phyloP scores from a whole-genome alignment of 495 filamentous ascomycete species.

The Neurospora sp. region DNA sequence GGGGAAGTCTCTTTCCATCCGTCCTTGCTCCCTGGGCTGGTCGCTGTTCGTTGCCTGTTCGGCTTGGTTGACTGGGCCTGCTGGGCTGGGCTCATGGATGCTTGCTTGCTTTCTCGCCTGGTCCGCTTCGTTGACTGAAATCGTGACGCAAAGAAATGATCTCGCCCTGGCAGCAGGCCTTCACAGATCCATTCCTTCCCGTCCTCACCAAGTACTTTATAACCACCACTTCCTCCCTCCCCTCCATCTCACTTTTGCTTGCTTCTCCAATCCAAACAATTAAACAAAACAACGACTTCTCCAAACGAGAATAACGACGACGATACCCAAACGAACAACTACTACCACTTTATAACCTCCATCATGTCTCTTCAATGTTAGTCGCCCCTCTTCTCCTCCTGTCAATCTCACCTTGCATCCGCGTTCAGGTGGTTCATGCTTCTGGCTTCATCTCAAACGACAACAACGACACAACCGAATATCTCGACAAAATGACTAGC shows the following conservation, averaged over 20 bases:
- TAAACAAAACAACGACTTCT: constrained; percentile 1
- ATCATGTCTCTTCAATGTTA: constrained; percentile 52
- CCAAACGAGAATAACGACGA: neutral
- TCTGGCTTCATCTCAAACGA: neutral
- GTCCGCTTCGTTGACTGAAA: neutral
- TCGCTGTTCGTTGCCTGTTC: neutral
- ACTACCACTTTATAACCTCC: constrained; percentile 5
- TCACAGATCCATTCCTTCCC: constrained; percentile 1
- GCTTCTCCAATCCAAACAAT: constrained; percentile 3
- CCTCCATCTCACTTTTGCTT: constrained; percentile 1
- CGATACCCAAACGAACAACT: neutral
- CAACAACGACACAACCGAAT: neutral
- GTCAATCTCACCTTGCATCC: neutral
- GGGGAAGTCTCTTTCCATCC: constrained; percentile 2
- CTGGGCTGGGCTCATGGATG: neutral
- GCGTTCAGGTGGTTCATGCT: neutral
- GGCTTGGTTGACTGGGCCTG: neutral
- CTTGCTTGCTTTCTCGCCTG: neutral
- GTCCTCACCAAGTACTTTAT: constrained; percentile 4
- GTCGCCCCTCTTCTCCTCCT: constrained; percentile 14
- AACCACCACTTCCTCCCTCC: constrained; percentile 7
- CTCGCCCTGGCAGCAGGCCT: neutral
- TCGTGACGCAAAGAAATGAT: constrained; percentile 21
- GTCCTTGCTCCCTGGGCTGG: neutral
- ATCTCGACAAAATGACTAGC: neutral